Percentiles rank a stretch among this genome's conserved stretches.
phyloP scores from a whole-genome alignment of 2,329 filamentous ascomycete species.

The Stenocarpella maydis region DNA sequence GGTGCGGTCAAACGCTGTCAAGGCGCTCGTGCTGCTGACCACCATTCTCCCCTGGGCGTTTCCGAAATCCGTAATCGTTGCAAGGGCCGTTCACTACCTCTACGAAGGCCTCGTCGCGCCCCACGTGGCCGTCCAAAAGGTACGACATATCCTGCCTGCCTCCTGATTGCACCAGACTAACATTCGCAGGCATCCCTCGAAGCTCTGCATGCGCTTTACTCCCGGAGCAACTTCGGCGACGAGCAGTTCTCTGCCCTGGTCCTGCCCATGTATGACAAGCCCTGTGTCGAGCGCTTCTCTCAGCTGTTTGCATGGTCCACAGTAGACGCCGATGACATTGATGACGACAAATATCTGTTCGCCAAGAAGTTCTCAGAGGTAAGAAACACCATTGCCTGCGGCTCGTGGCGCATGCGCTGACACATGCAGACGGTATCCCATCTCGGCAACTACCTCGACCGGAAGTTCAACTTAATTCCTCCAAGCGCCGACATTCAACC shows the following conservation, averaged over 20 bases:
- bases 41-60: constrained; percentile 89
- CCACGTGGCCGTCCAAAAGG: constrained; percentile 78
- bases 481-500: constrained; percentile 70
- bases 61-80: constrained; percentile 78
- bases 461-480: constrained; percentile 74
- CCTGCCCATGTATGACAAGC: constrained; percentile 78
- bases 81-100: constrained; percentile 74
- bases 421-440: constrained; percentile 77
- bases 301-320: constrained; percentile 82
- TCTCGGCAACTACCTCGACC: constrained; percentile 83
- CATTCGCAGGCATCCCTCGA: constrained; percentile 74
- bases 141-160: constrained; percentile 49
- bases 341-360: constrained; percentile 90
- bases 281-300: constrained; percentile 74
- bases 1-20: constrained; percentile 75
- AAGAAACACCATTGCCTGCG: constrained; percentile 40
- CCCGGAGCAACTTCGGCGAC: constrained; percentile 75
- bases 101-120: constrained; percentile 75
- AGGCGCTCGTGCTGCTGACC: constrained; percentile 78
- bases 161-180: constrained; percentile 36
- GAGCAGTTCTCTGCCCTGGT: constrained; percentile 82
- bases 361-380: constrained; percentile 95
- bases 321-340: constrained; percentile 81
- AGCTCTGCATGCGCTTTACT: constrained; percentile 83
- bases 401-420: constrained; percentile 28